Percentiles rank a stretch among this genome's conserved stretches.
These are phyloP conservation scores for Fonsecaea pugnacius DNA, from an alignment of 2,329 filamentous ascomycete species.

Conservation along the genomic window DNA sequence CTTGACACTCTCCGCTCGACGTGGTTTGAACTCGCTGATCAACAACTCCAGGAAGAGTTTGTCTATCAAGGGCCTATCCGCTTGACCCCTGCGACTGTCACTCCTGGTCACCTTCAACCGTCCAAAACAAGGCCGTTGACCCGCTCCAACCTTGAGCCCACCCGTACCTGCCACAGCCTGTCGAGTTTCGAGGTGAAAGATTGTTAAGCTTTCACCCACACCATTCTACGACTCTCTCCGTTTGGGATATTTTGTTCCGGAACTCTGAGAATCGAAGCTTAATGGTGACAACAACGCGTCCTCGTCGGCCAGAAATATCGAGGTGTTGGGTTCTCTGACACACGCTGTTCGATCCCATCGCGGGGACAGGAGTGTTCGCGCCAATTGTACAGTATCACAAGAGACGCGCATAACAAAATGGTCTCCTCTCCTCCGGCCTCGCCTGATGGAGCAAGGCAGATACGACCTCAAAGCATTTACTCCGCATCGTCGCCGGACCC, in stretches of 20 bases:
- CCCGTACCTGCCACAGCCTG: slow-evolving; percentile 1
- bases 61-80: not conserved
- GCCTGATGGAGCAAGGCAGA: slow-evolving; percentile 32
- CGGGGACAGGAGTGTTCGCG: slow-evolving; percentile 13
- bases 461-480: slow-evolving; percentile 36
- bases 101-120: slow-evolving; percentile 7
- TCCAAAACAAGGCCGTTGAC: not conserved
- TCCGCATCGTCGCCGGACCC: slow-evolving; percentile 35
- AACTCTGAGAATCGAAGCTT: slow-evolving; percentile 11
- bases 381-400: slow-evolving; percentile 4
- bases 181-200: not conserved
- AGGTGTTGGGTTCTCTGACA: slow-evolving; percentile 23
- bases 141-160: not conserved
- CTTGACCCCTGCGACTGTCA: not conserved
- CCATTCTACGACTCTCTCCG: not conserved
- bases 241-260: slow-evolving; percentile 2
- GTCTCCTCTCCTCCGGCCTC: slow-evolving; percentile 36
- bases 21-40: not conserved
- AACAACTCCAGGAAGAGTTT: not conserved
- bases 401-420: slow-evolving; percentile 21
- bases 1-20: not conserved
- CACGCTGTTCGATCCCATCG: not conserved
- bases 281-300: slow-evolving; percentile 25
- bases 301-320: slow-evolving; percentile 8
- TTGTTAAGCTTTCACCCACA: slow-evolving; percentile 3